A percentile compares a stretch with the other conserved stretches of the same genome.
phyloP scores from a whole-genome alignment of 2,329 filamentous ascomycete species.

The Botrytis squamosa region DNA sequence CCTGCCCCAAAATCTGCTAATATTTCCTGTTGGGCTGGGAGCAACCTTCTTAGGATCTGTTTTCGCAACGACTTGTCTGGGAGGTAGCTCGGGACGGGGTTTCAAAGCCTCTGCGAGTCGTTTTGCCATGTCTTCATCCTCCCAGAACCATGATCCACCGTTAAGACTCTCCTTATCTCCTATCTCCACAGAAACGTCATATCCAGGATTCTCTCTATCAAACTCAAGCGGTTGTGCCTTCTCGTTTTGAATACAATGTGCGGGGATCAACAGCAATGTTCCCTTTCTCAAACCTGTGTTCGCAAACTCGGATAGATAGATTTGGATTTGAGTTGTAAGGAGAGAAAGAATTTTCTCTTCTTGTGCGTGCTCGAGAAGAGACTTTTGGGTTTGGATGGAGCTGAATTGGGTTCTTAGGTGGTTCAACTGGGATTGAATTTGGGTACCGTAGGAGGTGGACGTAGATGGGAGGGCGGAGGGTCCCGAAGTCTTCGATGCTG shows the following conservation, averaged over 20 bases:
- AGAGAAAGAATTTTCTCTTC: slow-evolving; percentile 34
- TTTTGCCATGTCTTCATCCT: slow-evolving; percentile 33
- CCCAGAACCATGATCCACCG: slow-evolving; percentile 31
- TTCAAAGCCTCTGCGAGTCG: slow-evolving; percentile 30
- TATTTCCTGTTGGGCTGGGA: neutral
- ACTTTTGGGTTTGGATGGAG: slow-evolving; percentile 28
- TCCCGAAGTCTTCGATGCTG: slow-evolving; percentile 3
- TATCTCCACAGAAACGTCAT: slow-evolving; percentile 29
- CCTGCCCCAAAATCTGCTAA: slow-evolving; percentile 26
- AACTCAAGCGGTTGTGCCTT: slow-evolving; percentile 32
- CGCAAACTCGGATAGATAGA: slow-evolving; percentile 34
- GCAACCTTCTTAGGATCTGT: neutral
- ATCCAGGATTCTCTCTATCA: slow-evolving; percentile 30
- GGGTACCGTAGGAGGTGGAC: slow-evolving; percentile 28
- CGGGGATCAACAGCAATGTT: slow-evolving; percentile 35
- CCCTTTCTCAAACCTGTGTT: slow-evolving; percentile 30
- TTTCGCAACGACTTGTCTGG: slow-evolving; percentile 20
- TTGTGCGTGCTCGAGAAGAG: slow-evolving; percentile 30
- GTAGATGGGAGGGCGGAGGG: neutral
- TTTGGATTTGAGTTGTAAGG: slow-evolving; percentile 34
- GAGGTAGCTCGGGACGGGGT: slow-evolving; percentile 25
- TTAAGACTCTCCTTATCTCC: slow-evolving; percentile 28
- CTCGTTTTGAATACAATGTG: slow-evolving; percentile 27
- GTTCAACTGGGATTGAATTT: slow-evolving; percentile 33
- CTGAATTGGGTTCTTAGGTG: slow-evolving; percentile 31